phyloP scores from a whole-genome alignment of 2,329 filamentous ascomycete species.

The Diplodia corticola region DNA sequence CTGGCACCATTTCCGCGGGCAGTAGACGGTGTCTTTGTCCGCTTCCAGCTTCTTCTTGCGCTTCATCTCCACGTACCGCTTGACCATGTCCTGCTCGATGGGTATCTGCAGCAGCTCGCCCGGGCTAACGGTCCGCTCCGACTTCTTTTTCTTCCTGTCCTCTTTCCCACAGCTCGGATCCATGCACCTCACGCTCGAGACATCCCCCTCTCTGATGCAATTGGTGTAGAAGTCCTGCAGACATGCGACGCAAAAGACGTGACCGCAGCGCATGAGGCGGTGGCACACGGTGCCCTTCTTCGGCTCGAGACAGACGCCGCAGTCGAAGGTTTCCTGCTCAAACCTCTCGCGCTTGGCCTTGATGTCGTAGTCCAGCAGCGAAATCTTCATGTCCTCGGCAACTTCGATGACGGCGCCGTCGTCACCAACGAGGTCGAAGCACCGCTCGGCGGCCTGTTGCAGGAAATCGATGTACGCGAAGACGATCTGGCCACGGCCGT shows the following conservation, averaged over 20 bases:
- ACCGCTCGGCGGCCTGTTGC: conserved; percentile 58
- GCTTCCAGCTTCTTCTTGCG: conserved; percentile 91
- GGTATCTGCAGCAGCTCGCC: conserved; percentile 68
- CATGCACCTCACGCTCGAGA: conserved; percentile 77
- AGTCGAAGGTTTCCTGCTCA: conserved; percentile 81
- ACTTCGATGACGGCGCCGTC: conserved; percentile 48
- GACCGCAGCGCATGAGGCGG: conserved; percentile 76
- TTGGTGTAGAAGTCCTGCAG: conserved; percentile 87
- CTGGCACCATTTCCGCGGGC: conserved; percentile 88
- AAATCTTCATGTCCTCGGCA: conserved; percentile 59
- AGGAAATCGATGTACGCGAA: conserved; percentile 62
- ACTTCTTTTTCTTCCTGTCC: conserved; percentile 52
- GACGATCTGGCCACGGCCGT: conserved; percentile 57
- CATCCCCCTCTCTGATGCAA: conserved; percentile 81
- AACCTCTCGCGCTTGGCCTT: conserved; percentile 74
- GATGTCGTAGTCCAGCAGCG: conserved; percentile 75
- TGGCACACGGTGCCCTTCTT: conserved; percentile 86
- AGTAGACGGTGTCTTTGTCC: conserved; percentile 90
- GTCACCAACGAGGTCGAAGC: conserved; percentile 52
- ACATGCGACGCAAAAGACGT: conserved; percentile 90
- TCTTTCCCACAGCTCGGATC: conserved; percentile 75
- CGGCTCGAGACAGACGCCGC: conserved; percentile 84
- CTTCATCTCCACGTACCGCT: conserved; percentile 85
- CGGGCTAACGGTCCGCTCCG: conserved; percentile 70
- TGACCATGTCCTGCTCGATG: conserved; percentile 64